A percentile compares a stretch with the other conserved stretches of the same genome.
Conservation (phyloP, 257 asterid species). For the Linaria vulgaris region DNA sequence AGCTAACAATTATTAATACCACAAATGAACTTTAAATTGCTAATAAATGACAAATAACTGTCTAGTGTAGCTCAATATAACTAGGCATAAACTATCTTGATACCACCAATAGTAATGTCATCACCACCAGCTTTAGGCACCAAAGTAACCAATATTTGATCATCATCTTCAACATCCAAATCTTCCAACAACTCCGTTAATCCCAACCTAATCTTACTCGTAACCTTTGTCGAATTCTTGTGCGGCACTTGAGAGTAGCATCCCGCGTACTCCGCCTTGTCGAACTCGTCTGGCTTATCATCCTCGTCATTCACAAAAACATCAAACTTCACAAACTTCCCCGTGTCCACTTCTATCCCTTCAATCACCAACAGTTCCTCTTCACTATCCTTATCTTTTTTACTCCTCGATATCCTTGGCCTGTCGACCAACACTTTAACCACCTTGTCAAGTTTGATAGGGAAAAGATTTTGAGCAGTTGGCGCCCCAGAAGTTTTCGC, state of each 20-base stretch:
- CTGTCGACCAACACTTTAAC: conserved; percentile 41
- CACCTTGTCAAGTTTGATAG: conserved; percentile 39
- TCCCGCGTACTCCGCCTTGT: conserved; percentile 53
- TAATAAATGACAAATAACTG: not conserved
- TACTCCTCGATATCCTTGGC: conserved; percentile 41
- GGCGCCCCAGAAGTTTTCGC: conserved; percentile 23
- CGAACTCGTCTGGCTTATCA: conserved; percentile 31
- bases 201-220: conserved; percentile 31
- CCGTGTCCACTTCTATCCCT: conserved; percentile 37
- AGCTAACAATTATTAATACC: too few species aligned
- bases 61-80: not conserved
- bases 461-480: conserved; percentile 25
- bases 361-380: conserved; percentile 43
- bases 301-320: conserved; percentile 51
- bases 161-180: conserved; percentile 47
- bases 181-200: conserved; percentile 44
- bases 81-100: conserved; percentile 39
- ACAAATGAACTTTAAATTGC: too few species aligned
- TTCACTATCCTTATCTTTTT: conserved; percentile 30
- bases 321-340: conserved; percentile 39
- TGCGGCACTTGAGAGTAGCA: conserved; percentile 41
- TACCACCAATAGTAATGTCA: conserved; percentile 35
- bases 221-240: conserved; percentile 25
- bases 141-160: conserved; percentile 41
- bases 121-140: conserved; percentile 41